Conservation (phyloP, 78 protist genomes). For the Bigelowiella natans region DNA sequence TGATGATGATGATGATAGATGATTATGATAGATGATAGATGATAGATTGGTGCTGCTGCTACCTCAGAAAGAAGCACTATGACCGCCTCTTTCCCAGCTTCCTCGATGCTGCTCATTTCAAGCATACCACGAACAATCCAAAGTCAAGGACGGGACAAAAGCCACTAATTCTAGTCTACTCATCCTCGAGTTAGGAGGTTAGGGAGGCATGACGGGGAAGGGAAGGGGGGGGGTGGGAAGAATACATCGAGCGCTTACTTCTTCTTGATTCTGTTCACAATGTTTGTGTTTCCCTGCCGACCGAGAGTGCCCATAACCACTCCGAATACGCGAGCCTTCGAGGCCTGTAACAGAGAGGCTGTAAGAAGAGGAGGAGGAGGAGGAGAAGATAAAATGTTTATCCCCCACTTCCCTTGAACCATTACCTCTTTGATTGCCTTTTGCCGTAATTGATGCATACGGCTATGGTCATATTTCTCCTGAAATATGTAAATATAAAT, state of each 20-base stretch:
- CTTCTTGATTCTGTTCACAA: conserved; percentile 36
- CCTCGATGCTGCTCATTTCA: neutral
- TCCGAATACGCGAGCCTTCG: conserved; percentile 26
- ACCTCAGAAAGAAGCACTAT: conserved; percentile 4
- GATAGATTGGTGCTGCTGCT: neutral
- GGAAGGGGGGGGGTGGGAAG: too few species aligned
- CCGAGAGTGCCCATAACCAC: conserved; percentile 82
- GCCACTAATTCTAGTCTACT: too few species aligned
- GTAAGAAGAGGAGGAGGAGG: neutral
- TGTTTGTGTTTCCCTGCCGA: conserved; percentile 75
- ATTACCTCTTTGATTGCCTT: too few species aligned
- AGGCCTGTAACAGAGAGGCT: conserved; percentile 43
- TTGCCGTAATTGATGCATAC: too few species aligned
- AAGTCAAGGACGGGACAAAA: too few species aligned
- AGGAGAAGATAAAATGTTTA: too few species aligned
- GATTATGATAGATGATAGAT: neutral
- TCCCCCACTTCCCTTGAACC: too few species aligned
- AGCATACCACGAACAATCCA: neutral
- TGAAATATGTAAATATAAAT: neutral
- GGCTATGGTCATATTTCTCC: neutral
- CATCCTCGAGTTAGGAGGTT: too few species aligned
- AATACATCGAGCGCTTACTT: too few species aligned
- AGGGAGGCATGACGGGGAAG: too few species aligned
- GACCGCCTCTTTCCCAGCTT: neutral
- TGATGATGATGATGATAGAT: neutral